phyloP scores from a whole-genome alignment of 208 protist species.

The Endotrypanum monterogeii region DNA sequence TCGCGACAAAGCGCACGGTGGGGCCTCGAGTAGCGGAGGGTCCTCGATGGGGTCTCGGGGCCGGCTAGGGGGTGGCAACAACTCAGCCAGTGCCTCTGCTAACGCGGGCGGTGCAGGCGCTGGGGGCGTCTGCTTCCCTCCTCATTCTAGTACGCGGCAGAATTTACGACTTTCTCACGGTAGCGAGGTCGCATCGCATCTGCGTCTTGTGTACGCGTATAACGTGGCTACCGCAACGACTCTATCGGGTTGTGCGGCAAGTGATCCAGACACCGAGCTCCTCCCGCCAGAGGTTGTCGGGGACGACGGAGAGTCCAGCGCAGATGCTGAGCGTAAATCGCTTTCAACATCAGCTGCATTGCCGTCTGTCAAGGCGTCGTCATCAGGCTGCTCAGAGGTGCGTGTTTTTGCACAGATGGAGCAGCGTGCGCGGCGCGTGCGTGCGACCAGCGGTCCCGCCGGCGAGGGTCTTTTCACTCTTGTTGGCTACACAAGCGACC shows the following conservation, averaged over 20 bases:
- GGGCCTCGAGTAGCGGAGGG: not conserved
- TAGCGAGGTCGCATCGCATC: constrained; percentile 45
- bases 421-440: constrained; percentile 23
- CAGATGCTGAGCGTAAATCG: not conserved
- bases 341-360: not conserved
- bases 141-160: constrained; percentile 56
- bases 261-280: not conserved
- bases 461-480: constrained; percentile 67
- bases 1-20: constrained; percentile 32
- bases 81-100: not conserved
- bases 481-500: constrained; percentile 79
- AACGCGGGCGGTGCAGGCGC: not conserved
- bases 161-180: constrained; percentile 81
- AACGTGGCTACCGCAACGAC: constrained; percentile 12
- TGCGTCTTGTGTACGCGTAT: constrained; percentile 60
- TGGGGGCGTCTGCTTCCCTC: constrained; percentile 55
- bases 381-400: constrained; percentile 5
- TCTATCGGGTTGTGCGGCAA: not conserved
- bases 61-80: constrained; percentile 11
- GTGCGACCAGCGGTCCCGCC: constrained; percentile 26
- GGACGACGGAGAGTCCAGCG: not conserved
- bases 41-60: not conserved
- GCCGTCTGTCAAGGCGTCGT: not conserved
- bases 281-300: not conserved
- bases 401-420: constrained; percentile 32